Evolutionary conservation across 2,329 filamentous ascomycete species (phyloP).

Genomic region (Ophiosphaerella korrae): DNA sequence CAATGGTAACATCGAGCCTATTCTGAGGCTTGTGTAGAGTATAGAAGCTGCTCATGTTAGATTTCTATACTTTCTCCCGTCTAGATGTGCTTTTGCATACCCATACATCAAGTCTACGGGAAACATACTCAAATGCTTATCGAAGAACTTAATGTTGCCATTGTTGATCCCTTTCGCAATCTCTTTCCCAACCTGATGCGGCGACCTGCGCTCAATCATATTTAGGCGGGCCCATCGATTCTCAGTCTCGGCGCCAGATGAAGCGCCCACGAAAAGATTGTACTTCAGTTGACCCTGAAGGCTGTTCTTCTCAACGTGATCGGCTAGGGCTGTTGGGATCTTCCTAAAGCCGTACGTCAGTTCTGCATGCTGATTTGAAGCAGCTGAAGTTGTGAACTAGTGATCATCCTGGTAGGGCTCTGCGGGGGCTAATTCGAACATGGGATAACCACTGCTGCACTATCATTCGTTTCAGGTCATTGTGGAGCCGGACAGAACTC

Average conservation of each 20-base stretch:
- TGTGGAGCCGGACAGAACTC: conserved; percentile 31
- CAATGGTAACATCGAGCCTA: conserved; percentile 79
- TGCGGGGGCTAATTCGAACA: no score
- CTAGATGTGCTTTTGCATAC: conserved; percentile 36
- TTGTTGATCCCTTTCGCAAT: conserved; percentile 91
- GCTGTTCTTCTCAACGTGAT: conserved; percentile 86
- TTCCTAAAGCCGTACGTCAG: conserved; percentile 60
- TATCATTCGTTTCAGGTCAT: neutral
- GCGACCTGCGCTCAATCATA: conserved; percentile 85
- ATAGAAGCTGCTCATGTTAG: conserved; percentile 65
- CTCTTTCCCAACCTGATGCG: conserved; percentile 88
- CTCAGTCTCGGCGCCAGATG: conserved; percentile 86
- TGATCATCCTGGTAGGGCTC: no score
- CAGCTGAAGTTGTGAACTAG: no score
- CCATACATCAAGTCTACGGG: conserved; percentile 81
- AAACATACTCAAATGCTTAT: conserved; percentile 94
- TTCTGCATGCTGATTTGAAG: neutral
- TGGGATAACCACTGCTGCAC: neutral
- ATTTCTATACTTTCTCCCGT: neutral
- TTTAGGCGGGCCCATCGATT: conserved; percentile 87
- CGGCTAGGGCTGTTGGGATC: conserved; percentile 80
- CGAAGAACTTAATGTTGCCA: conserved; percentile 88
- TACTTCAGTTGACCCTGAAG: conserved; percentile 85
- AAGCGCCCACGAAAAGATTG: conserved; percentile 87
- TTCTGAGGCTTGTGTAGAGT: conserved; percentile 77